These are phyloP conservation scores for Cubamyces sp. DNA, from an alignment of 768 basidiomycete species.

Conservation along the genomic window DNA sequence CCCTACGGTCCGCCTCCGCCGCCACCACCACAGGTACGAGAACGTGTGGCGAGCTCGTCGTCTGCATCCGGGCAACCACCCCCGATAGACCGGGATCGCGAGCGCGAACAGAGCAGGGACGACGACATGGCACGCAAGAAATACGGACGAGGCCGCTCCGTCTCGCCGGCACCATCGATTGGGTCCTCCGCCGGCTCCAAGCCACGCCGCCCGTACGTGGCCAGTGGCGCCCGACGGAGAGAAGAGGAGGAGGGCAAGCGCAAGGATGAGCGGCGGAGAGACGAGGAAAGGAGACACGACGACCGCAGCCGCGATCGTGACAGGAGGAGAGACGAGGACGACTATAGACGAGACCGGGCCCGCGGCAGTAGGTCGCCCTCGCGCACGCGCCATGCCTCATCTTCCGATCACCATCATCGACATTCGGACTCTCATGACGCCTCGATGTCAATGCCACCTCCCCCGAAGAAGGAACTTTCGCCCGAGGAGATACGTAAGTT, in stretches of 20 bases:
- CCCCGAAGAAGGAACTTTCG: conserved; percentile 32
- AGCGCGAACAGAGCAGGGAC: background rate
- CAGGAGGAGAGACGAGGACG: conserved; percentile 16
- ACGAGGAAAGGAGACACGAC: conserved; percentile 6
- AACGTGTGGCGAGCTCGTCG: conserved; percentile 12
- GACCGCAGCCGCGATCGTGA: conserved; percentile 7
- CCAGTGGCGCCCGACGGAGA: conserved; percentile 11
- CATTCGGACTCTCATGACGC: conserved; percentile 2
- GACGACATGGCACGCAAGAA: background rate
- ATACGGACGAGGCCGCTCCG: background rate
- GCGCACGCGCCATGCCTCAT: conserved; percentile 1
- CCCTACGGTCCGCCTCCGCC: conserved; percentile 5
- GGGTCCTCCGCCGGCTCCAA: conserved; percentile 5
- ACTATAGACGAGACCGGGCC: conserved; percentile 1
- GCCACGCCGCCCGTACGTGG: conserved; percentile 2
- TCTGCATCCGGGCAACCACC: background rate
- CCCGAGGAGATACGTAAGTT: conserved; percentile 41
- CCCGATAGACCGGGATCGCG: background rate
- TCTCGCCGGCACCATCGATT: conserved; percentile 9
- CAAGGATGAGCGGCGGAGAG: background rate
- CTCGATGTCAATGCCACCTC: background rate
- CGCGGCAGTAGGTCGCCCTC: conserved; percentile 16
- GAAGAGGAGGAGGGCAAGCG: conserved; percentile 14
- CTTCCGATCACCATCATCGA: background rate
- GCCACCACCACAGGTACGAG: background rate